Evolutionary conservation across 352 stramenopile genomes (phyloP).

Genomic region (Pythium utonaiense): DNA sequence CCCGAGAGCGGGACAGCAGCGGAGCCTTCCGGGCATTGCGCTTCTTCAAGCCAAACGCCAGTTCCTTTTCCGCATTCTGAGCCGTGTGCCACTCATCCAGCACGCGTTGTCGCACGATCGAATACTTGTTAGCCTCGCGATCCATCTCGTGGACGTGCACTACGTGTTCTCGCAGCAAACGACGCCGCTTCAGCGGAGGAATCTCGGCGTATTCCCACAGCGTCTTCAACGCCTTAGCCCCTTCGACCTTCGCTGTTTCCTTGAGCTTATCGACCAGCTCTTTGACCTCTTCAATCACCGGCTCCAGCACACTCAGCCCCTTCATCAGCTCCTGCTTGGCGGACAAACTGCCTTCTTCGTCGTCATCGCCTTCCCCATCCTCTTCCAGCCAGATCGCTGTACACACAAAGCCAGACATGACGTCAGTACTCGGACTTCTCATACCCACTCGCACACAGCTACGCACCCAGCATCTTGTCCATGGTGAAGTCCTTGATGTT

Average conservation of each 20-base stretch:
- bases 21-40: conserved; percentile 54
- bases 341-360: conserved; percentile 34
- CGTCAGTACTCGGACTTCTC: background rate
- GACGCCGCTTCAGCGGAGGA: conserved; percentile 43
- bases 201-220: conserved; percentile 58
- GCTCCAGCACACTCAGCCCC: conserved; percentile 42
- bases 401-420: background rate
- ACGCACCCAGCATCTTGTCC: conserved; percentile 66
- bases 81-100: conserved; percentile 38
- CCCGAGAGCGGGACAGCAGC: conserved; percentile 40
- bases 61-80: conserved; percentile 30
- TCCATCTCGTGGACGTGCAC: conserved; percentile 60
- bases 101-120: conserved; percentile 36
- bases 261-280: conserved; percentile 35
- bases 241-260: conserved; percentile 35
- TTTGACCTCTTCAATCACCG: conserved; percentile 43
- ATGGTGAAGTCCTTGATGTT: conserved; percentile 65
- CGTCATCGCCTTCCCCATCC: conserved; percentile 43
- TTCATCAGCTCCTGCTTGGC: conserved; percentile 68
- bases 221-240: conserved; percentile 36
- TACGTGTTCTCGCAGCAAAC: conserved; percentile 61
- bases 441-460: no score
- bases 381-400: conserved; percentile 69
- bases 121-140: conserved; percentile 52
- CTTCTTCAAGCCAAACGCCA: conserved; percentile 55